These are phyloP conservation scores for Endothia cerciana DNA, from an alignment of 2,329 filamentous ascomycete species.

Conservation along the genomic window DNA sequence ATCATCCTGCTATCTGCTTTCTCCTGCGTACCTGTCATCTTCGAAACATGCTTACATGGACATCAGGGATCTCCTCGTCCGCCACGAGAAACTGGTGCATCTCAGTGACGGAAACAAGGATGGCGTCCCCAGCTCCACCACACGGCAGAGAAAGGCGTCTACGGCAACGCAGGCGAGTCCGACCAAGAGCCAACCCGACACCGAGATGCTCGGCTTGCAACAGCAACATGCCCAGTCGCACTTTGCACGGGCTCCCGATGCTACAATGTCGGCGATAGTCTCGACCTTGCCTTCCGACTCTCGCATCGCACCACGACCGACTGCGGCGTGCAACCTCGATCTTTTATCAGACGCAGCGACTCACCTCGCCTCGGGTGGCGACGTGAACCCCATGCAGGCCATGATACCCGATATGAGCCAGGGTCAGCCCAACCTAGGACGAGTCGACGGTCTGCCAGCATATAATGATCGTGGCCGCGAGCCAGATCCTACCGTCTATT, in stretches of 20 bases:
- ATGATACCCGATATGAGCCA: conserved; percentile 53
- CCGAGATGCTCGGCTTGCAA: conserved; percentile 51
- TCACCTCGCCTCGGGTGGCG: conserved; percentile 56
- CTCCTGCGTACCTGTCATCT: conserved; percentile 15
- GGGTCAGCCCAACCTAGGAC: conserved; percentile 44
- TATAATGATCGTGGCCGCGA: conserved; percentile 55
- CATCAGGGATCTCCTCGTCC: conserved; percentile 65
- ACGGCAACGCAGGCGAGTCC: conserved; percentile 51
- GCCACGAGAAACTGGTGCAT: conserved; percentile 68
- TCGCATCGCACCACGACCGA: conserved; percentile 49
- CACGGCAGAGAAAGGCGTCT: conserved; percentile 54
- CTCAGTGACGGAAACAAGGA: conserved; percentile 64
- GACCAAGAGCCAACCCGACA: conserved; percentile 51
- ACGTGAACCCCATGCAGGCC: conserved; percentile 55
- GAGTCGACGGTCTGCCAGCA: conserved; percentile 48
- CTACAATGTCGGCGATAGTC: conserved; percentile 43
- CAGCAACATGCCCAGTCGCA: conserved; percentile 39
- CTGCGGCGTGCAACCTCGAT: conserved; percentile 58
- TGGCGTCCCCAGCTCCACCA: conserved; percentile 36
- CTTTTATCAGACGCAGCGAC: conserved; percentile 63
- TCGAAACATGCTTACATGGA: conserved; percentile 59
- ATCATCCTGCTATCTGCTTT: conserved; percentile 26
- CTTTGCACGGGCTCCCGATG: conserved; percentile 44
- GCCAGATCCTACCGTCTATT: conserved; percentile 46
- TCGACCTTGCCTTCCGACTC: conserved; percentile 50